A percentile compares a stretch with the other conserved stretches of the same genome.
Evolutionary conservation across 306 rosid genomes (phyloP).

Genomic region (barrel medic (Medicago truncatula)): DNA sequence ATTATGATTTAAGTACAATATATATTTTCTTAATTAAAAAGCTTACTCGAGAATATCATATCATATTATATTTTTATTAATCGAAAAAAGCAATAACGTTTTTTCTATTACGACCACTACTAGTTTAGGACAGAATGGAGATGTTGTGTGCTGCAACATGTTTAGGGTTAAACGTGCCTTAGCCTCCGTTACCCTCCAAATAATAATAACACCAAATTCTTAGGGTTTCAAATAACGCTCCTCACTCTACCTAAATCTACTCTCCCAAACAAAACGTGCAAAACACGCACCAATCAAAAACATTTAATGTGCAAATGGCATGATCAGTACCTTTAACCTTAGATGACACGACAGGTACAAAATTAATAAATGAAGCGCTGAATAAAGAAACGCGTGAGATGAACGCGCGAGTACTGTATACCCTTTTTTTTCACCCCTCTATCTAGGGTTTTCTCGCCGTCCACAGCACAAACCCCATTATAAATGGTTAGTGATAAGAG

Average conservation of each 20-base stretch:
- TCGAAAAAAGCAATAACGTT: slow-evolving; percentile 25
- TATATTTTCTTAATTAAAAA: background rate
- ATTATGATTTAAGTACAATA: slow-evolving; percentile 22
- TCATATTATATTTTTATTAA: background rate
- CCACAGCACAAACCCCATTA: slow-evolving; percentile 40
- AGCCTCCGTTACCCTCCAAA: slow-evolving; percentile 45
- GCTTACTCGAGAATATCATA: slow-evolving; percentile 1
- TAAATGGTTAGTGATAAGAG: slow-evolving; percentile 64
- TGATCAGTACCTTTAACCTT: slow-evolving; percentile 63
- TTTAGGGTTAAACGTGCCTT: slow-evolving; percentile 66
- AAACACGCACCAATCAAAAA: slow-evolving; percentile 56
- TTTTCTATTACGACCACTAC: slow-evolving; percentile 35
- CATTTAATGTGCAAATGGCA: slow-evolving; percentile 64
- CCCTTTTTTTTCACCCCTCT: slow-evolving; percentile 34
- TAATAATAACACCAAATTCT: slow-evolving; percentile 27
- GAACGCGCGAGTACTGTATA: slow-evolving; percentile 50
- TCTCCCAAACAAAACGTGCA: slow-evolving; percentile 9
- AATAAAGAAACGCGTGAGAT: slow-evolving; percentile 56
- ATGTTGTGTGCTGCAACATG: slow-evolving; percentile 32
- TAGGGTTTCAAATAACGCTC: slow-evolving; percentile 68
- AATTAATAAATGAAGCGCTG: slow-evolving; percentile 40
- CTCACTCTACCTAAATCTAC: slow-evolving; percentile 35
- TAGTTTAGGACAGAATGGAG: slow-evolving; percentile 41
- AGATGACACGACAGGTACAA: slow-evolving; percentile 69
- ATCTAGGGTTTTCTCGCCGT: slow-evolving; percentile 79